Evolutionary conservation across 2,329 filamentous ascomycete genomes (phyloP).

Genomic region (Cercospora zeina): DNA sequence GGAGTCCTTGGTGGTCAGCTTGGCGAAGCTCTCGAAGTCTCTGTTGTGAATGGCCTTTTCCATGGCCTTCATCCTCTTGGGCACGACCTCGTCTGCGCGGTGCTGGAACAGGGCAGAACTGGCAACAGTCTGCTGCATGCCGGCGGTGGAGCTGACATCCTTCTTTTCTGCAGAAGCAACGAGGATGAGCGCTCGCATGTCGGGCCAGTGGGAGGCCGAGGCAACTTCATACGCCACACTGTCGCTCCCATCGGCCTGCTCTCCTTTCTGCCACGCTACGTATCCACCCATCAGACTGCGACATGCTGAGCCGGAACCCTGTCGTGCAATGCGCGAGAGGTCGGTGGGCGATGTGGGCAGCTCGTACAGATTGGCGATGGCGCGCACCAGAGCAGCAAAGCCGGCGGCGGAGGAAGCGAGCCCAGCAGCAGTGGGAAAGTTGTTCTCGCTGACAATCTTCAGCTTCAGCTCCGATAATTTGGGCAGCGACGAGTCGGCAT

Average conservation of each 20-base stretch:
- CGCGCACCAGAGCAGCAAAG: slow-evolving; percentile 69
- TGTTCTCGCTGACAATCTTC: slow-evolving; percentile 92
- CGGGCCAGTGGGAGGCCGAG: slow-evolving; percentile 86
- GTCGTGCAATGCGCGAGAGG: slow-evolving; percentile 83
- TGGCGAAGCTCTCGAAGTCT: slow-evolving; percentile 84
- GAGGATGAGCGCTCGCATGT: slow-evolving; percentile 88
- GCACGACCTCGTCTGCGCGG: slow-evolving; percentile 74
- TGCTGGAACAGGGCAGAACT: slow-evolving; percentile 85
- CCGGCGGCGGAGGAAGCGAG: slow-evolving; percentile 68
- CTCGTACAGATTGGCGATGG: slow-evolving; percentile 88
- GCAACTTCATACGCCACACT: slow-evolving; percentile 87
- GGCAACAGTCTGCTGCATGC: slow-evolving; percentile 95
- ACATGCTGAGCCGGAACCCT: slow-evolving; percentile 93
- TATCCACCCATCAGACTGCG: slow-evolving; percentile 92
- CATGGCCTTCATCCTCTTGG: slow-evolving; percentile 79
- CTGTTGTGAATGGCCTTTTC: slow-evolving; percentile 73
- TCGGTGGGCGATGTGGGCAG: slow-evolving; percentile 74
- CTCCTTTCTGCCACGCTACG: slow-evolving; percentile 87
- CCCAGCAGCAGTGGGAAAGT: slow-evolving; percentile 96
- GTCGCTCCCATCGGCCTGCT: slow-evolving; percentile 75
- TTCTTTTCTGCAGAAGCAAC: slow-evolving; percentile 95
- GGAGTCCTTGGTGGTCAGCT: slow-evolving; percentile 92
- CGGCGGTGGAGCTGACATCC: slow-evolving; percentile 85
- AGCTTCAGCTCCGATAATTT: slow-evolving; percentile 76
- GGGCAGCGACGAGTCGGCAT: slow-evolving; percentile 69